These are phyloP conservation scores for Blastocystis sp. DNA, from an alignment of 352 stramenopile species.

Conservation along the genomic window DNA sequence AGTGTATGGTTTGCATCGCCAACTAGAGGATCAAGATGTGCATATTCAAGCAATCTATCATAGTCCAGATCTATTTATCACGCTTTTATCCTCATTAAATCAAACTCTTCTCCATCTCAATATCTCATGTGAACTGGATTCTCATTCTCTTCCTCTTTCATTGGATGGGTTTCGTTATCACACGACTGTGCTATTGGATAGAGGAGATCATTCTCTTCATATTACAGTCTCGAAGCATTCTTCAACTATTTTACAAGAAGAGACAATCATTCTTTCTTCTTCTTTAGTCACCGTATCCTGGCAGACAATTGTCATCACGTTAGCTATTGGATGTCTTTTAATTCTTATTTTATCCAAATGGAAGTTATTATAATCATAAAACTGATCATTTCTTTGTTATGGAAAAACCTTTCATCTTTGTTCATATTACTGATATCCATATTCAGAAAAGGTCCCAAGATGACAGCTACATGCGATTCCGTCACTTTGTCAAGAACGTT, in stretches of 20 bases:
- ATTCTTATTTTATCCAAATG: neutral
- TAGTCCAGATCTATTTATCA: neutral
- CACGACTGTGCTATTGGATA: neutral
- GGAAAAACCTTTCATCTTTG: constrained; percentile 43
- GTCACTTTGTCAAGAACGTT: constrained; percentile 42
- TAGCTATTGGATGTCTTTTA: neutral
- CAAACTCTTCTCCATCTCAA: neutral
- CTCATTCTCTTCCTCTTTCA: neutral
- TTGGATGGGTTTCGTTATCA: neutral
- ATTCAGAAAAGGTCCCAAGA: neutral
- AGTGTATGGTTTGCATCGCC: neutral
- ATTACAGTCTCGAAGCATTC: neutral
- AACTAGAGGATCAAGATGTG: neutral
- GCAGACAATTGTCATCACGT: neutral
- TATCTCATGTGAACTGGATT: neutral
- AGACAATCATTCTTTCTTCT: neutral
- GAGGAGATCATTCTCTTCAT: neutral
- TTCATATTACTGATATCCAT: constrained; percentile 57
- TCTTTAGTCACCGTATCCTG: neutral
- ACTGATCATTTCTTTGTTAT: neutral
- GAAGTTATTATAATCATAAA: no score
- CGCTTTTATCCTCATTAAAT: neutral
- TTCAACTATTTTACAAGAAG: neutral
- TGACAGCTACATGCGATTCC: constrained; percentile 43
- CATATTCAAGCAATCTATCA: neutral